Conservation (phyloP, 2,329 filamentous ascomycete genomes). For the Pleoardoris graminearum region DNA sequence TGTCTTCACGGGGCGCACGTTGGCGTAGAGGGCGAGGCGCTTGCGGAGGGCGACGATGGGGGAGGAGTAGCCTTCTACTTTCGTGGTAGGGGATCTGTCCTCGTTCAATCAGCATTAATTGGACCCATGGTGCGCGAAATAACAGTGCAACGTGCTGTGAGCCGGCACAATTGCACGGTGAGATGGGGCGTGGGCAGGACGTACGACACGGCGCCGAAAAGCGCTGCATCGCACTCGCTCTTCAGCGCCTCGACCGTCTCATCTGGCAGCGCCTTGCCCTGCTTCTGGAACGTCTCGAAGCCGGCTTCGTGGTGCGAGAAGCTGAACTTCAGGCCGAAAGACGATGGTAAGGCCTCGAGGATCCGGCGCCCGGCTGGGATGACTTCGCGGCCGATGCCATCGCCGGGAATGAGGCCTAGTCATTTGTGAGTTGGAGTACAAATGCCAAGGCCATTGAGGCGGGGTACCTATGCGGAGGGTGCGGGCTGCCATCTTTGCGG, state of each 20-base stretch:
- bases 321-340: slow-evolving; percentile 88
- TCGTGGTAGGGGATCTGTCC: slow-evolving; percentile 75
- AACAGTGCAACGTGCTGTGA: background rate
- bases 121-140: background rate
- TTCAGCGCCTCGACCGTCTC: slow-evolving; percentile 87
- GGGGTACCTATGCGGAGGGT: slow-evolving; percentile 34
- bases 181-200: background rate
- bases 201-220: slow-evolving; percentile 89
- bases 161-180: background rate
- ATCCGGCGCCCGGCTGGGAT: slow-evolving; percentile 90
- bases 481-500: slow-evolving; percentile 33
- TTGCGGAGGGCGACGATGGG: slow-evolving; percentile 97
- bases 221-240: slow-evolving; percentile 89
- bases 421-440: background rate
- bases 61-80: slow-evolving; percentile 93
- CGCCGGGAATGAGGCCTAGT: slow-evolving; percentile 90
- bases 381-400: slow-evolving; percentile 98
- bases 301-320: slow-evolving; percentile 93
- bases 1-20: slow-evolving; percentile 93
- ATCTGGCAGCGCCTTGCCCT: slow-evolving; percentile 84
- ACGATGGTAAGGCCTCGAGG: slow-evolving; percentile 89
- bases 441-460: background rate
- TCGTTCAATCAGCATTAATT: background rate
- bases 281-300: slow-evolving; percentile 90
- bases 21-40: slow-evolving; percentile 92